A percentile compares a stretch with the other conserved stretches of the same genome.
Evolutionary conservation across 1,284 basidiomycete genomes (phyloP).

Genomic region (Cerrena zonata): DNA sequence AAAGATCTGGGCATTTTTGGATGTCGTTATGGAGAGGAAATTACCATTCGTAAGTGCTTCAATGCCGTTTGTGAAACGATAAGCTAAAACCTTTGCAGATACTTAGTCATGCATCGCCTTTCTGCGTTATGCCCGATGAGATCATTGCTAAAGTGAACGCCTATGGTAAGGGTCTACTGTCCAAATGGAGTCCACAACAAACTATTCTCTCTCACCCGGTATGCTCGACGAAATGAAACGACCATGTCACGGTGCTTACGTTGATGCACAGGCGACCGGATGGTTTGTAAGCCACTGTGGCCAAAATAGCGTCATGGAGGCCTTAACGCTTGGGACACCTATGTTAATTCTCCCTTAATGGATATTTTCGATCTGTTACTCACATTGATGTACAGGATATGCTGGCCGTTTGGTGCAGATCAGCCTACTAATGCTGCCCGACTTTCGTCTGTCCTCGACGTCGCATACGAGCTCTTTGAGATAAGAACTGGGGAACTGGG

Average conservation of each 20-base stretch:
- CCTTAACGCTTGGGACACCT: neutral
- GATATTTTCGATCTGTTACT: neutral
- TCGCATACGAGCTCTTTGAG: slow-evolving; percentile 24
- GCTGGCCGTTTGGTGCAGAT: slow-evolving; percentile 21
- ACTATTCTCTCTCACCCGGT: slow-evolving; percentile 5
- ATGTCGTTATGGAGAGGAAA: slow-evolving; percentile 4
- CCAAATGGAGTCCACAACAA: slow-evolving; percentile 6
- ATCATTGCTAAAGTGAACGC: slow-evolving; percentile 1
- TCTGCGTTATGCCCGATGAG: neutral
- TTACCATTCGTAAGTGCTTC: slow-evolving; percentile 6
- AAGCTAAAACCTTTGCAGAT: slow-evolving; percentile 1
- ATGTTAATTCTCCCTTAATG: too few species aligned
- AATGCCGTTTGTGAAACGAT: too few species aligned
- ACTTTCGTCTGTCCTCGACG: slow-evolving; percentile 13
- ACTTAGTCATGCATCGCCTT: slow-evolving; percentile 4
- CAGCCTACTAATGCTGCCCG: slow-evolving; percentile 20
- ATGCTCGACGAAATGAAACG: neutral
- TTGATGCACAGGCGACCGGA: slow-evolving; percentile 1
- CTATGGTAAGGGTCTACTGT: slow-evolving; percentile 1
- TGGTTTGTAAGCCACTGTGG: slow-evolving; percentile 9
- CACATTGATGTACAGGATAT: slow-evolving; percentile 14
- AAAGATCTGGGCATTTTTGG: slow-evolving; percentile 6
- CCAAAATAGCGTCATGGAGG: slow-evolving; percentile 6
- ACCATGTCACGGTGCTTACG: neutral
- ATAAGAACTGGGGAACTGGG: slow-evolving; percentile 18